phyloP scores from a whole-genome alignment of 805 yeast genomes.

The Ogataea glucozyma region DNA sequence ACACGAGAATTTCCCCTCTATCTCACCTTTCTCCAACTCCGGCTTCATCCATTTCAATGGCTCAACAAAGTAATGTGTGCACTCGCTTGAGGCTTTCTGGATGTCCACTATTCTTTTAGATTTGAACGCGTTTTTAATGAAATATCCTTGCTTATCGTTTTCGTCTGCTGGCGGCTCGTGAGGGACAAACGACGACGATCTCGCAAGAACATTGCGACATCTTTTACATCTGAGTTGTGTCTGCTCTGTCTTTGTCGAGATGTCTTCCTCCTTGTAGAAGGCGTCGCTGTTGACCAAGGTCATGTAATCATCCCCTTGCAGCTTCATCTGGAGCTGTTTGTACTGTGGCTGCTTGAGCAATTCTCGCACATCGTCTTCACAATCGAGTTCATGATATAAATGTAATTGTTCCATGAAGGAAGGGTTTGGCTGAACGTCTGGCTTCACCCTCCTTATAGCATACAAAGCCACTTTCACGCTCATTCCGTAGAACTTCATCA shows the following conservation, averaged over 20 bases:
- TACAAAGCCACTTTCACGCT: conserved; percentile 62
- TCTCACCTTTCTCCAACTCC: conserved; percentile 68
- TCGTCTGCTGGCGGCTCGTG: conserved; percentile 65
- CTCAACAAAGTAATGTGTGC: conserved; percentile 87
- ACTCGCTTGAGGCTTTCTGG: conserved; percentile 55
- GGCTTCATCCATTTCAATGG: conserved; percentile 91
- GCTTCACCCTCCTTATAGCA: conserved; percentile 68
- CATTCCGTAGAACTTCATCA: conserved; percentile 57
- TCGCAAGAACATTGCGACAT: conserved; percentile 74
- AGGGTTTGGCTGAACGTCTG: conserved; percentile 66
- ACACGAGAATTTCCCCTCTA: conserved; percentile 87
- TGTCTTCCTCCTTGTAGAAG: conserved; percentile 13
- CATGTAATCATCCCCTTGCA: conserved; percentile 27
- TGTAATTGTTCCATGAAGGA: conserved; percentile 73
- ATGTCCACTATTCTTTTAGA: conserved; percentile 60
- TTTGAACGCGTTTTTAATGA: conserved; percentile 62
- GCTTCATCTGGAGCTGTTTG: conserved; percentile 43
- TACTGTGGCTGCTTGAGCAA: conserved; percentile 31
- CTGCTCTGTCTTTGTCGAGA: neutral
- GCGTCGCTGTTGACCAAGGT: conserved; percentile 18
- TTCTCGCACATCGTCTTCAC: conserved; percentile 39
- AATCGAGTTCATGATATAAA: conserved; percentile 50
- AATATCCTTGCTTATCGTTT: conserved; percentile 64
- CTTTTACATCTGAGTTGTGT: conserved; percentile 66
- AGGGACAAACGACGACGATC: conserved; percentile 56